Evolutionary conservation across 345 rosid genomes (phyloP), one percentile per base, ranked within the genome.

Genomic region (Crucihimalaya himalaica): DNA sequence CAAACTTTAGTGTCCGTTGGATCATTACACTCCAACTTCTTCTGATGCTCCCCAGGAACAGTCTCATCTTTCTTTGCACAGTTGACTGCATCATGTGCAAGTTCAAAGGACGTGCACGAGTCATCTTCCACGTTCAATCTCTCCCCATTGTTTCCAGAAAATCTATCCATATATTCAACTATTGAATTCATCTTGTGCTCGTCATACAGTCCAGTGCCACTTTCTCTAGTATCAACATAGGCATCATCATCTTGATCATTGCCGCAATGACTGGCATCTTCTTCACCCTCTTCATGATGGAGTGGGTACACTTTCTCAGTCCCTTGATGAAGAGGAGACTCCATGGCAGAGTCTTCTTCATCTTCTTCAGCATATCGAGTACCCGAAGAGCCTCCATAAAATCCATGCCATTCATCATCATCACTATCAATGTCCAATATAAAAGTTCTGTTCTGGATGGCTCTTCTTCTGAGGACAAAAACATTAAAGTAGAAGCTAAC

Each of bases 401-500:
- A 66, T 32, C 60, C 81, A 61, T 82, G 91, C 91, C 92, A 89
- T 70, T 89, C 93, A 61, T 91, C 97, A 59, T 91, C 88, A 80
- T 91, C 97, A 28, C 97, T 91, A 67, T 91, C 97, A 20, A 83
- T 68, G 65, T 85, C 83, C 73, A 71, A 42, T 0, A 83, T 74
- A 50, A 77, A 73, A 40, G 73, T 79, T 53, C 91, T 81, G 78
- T 91, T 91, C 83, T 91, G 97, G 31, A 70, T 72, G 66, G 88
- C 90, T 45, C 95, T 85, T 66, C 81, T 72, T 57, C 73, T 76
- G 35, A 91, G 83, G 75, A 86, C 75, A 62, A 87, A 91, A 11
- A 89, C 91, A 62, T 89, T 91, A 42, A 84, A 91, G 78, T 91
- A 89, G 75, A 87, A 91, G 81, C 91, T 84, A 59, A 87, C 83